Conservation (phyloP, 805 yeast genomes). For the Cyberlindnera suaveolens region DNA sequence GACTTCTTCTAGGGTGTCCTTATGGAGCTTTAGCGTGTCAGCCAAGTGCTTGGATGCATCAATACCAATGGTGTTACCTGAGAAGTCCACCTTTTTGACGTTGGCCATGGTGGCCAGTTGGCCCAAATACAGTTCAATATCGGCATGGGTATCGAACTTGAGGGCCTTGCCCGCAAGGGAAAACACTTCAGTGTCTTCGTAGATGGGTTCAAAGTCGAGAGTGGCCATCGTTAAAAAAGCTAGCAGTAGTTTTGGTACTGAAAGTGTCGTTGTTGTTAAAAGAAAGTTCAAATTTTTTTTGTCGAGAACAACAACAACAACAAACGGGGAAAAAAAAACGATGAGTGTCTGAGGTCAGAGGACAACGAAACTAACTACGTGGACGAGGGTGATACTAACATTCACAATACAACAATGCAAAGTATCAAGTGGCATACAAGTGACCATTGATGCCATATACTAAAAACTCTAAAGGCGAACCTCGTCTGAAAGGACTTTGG, state of each 20-base stretch:
- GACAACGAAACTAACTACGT: too few relatives aligned
- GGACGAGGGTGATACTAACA: too few relatives aligned
- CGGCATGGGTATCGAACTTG: slow-evolving; percentile 67
- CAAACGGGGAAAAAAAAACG: too few relatives aligned
- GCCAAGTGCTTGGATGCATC: slow-evolving; percentile 78
- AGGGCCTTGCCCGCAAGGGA: slow-evolving; percentile 70
- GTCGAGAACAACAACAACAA: too few relatives aligned
- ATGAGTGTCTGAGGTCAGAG: too few relatives aligned
- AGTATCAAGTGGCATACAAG: too few relatives aligned
- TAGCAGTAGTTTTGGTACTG: neutral
- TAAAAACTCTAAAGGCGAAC: too few relatives aligned
- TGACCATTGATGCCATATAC: too few relatives aligned
- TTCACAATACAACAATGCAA: too few relatives aligned
- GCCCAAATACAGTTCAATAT: slow-evolving; percentile 63
- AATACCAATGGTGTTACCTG: slow-evolving; percentile 93
- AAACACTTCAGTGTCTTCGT: slow-evolving; percentile 41
- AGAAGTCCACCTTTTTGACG: slow-evolving; percentile 59
- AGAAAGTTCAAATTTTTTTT: slow-evolving; percentile 1
- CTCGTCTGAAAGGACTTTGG: too few relatives aligned
- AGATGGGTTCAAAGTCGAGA: slow-evolving; percentile 33
- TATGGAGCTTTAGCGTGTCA: slow-evolving; percentile 36
- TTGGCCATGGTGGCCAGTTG: slow-evolving; percentile 39
- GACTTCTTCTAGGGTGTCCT: slow-evolving; percentile 52
- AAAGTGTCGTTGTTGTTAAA: neutral
- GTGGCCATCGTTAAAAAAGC: slow-evolving; percentile 29